phyloP scores from a whole-genome alignment of 1,284 basidiomycete species.

The Pseudozyma tsukubaensis region DNA sequence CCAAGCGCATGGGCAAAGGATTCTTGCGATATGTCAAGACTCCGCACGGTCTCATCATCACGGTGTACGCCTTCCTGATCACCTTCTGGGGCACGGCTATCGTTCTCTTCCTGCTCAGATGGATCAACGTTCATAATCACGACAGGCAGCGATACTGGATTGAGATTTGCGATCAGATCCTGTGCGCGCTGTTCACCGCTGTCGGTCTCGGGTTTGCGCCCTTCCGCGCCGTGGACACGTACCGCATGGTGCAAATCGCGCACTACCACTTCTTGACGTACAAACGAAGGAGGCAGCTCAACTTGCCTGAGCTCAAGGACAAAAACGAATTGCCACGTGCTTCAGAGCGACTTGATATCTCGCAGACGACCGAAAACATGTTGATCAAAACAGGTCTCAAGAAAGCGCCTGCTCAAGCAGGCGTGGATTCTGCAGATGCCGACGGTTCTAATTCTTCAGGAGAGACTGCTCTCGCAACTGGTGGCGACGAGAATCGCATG shows the following conservation, averaged over 20 bases:
- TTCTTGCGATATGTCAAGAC: conserved; percentile 63
- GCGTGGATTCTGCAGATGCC: conserved; percentile 1
- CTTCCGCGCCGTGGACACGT: conserved; percentile 66
- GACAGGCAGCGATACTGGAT: conserved; percentile 60
- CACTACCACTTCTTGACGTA: conserved; percentile 65
- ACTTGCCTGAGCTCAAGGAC: conserved; percentile 58
- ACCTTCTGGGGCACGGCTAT: conserved; percentile 65
- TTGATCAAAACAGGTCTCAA: conserved; percentile 30
- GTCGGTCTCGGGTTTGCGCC: conserved; percentile 66
- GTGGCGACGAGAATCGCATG: not conserved
- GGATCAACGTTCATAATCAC: conserved; percentile 52
- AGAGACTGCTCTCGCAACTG: conserved; percentile 1
- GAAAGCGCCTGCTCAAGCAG: not conserved
- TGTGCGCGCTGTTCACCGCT: conserved; percentile 64
- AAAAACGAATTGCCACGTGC: conserved; percentile 62
- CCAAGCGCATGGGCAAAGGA: conserved; percentile 54
- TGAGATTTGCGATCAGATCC: conserved; percentile 66
- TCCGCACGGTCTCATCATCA: conserved; percentile 65
- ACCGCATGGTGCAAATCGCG: conserved; percentile 64
- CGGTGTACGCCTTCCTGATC: conserved; percentile 59
- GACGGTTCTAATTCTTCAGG: conserved; percentile 1
- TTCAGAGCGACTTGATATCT: conserved; percentile 22
- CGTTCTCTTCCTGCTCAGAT: conserved; percentile 60
- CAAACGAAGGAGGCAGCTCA: conserved; percentile 50
- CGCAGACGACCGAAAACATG: conserved; percentile 40